Percentiles rank a stretch among this genome's conserved stretches.
Evolutionary conservation across 768 basidiomycete species (phyloP).

Genomic region (Podaxis sp.): DNA sequence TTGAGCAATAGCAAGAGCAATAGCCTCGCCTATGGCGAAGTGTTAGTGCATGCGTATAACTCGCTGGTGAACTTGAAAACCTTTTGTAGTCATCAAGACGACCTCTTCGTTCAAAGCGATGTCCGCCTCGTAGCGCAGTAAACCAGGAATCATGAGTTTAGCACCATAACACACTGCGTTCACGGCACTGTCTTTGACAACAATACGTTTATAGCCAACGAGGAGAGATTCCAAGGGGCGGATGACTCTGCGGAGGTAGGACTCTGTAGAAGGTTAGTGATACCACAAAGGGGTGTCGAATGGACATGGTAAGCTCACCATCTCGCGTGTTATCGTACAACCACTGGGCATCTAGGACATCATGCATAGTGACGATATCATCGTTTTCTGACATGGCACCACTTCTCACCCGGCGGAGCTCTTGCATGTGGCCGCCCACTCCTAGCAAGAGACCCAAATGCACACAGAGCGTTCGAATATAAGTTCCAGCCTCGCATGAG

Average conservation of each 20-base stretch:
- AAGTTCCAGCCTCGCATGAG: conserved; percentile 97
- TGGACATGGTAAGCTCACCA: conserved; percentile 44
- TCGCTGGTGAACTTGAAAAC: conserved; percentile 26
- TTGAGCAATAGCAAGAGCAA: conserved; percentile 90
- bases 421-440: conserved; percentile 99
- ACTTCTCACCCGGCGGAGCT: conserved; percentile 88
- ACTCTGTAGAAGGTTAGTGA: conserved; percentile 48
- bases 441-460: conserved; percentile 92
- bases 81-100: conserved; percentile 98
- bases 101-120: conserved; percentile 95
- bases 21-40: conserved; percentile 67
- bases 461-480: conserved; percentile 94
- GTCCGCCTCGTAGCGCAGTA: conserved; percentile 93
- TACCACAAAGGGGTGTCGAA: neutral
- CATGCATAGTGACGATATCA: conserved; percentile 99
- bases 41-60: conserved; percentile 7
- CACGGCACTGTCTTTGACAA: conserved; percentile 98
- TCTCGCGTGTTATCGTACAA: conserved; percentile 96
- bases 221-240: conserved; percentile 92
- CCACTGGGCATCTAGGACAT: conserved; percentile 99
- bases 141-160: conserved; percentile 98
- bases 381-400: conserved; percentile 98
- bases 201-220: conserved; percentile 96
- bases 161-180: conserved; percentile 99
- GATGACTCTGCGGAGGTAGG: conserved; percentile 93